Evolutionary conservation across 768 basidiomycete genomes (phyloP).

Genomic region (Boletus tomentosulus): DNA sequence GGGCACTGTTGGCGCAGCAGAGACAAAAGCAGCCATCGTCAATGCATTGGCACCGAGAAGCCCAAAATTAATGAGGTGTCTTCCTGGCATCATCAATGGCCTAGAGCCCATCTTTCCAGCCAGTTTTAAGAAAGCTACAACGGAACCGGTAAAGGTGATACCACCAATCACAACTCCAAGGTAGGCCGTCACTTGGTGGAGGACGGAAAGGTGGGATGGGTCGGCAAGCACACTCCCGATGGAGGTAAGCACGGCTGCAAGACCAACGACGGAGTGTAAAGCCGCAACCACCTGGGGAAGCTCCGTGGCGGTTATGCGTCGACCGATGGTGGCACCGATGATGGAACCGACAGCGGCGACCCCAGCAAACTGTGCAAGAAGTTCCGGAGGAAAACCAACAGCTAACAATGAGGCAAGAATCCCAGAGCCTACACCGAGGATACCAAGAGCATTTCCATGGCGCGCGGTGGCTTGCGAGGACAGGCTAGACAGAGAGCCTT

Average conservation of each 20-base stretch:
- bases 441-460: slow-evolving; percentile 85
- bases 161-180: slow-evolving; percentile 85
- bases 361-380: slow-evolving; percentile 73
- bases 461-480: slow-evolving; percentile 78
- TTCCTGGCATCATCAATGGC: slow-evolving; percentile 68
- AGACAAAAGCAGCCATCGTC: slow-evolving; percentile 75
- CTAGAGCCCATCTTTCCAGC: slow-evolving; percentile 77
- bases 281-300: slow-evolving; percentile 82
- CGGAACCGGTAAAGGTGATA: slow-evolving; percentile 85
- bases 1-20: slow-evolving; percentile 65
- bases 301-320: slow-evolving; percentile 83
- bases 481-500: slow-evolving; percentile 76
- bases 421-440: slow-evolving; percentile 79
- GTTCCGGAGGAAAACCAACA: slow-evolving; percentile 74
- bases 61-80: slow-evolving; percentile 69
- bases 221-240: slow-evolving; percentile 78
- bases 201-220: slow-evolving; percentile 57
- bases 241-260: slow-evolving; percentile 84
- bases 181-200: slow-evolving; percentile 83
- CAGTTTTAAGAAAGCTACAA: slow-evolving; percentile 86
- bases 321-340: slow-evolving; percentile 68
- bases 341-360: slow-evolving; percentile 72
- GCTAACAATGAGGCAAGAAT: slow-evolving; percentile 77
- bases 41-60: slow-evolving; percentile 69
- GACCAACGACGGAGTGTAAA: slow-evolving; percentile 84